A percentile compares a stretch with the other conserved stretches of the same genome.
phyloP scores from a whole-genome alignment of 2,329 filamentous ascomycete genomes.

The Curvularia sp. region DNA sequence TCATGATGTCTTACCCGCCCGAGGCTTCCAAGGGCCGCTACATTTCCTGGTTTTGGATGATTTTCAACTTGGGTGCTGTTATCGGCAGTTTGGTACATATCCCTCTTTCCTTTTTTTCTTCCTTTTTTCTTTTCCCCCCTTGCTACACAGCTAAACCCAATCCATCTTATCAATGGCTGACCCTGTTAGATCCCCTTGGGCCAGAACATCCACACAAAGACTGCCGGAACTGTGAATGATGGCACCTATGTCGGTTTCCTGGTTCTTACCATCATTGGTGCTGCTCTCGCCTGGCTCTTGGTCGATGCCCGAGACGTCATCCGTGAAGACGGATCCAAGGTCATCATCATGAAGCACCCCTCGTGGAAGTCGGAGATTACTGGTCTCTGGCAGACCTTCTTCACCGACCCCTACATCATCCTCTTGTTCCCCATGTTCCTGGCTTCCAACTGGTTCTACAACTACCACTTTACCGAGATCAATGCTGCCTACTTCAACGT shows the following conservation, averaged over 20 bases:
- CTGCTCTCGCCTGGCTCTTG: slow-evolving; percentile 71
- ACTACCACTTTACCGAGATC: slow-evolving; percentile 78
- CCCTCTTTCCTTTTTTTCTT: slow-evolving; percentile 16
- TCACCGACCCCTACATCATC: slow-evolving; percentile 74
- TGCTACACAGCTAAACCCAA: slow-evolving; percentile 21
- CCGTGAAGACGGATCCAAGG: slow-evolving; percentile 76
- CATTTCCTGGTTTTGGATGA: slow-evolving; percentile 92
- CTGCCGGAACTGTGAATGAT: slow-evolving; percentile 64
- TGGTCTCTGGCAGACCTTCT: slow-evolving; percentile 77
- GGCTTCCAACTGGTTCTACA: slow-evolving; percentile 80
- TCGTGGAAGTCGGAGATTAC: slow-evolving; percentile 80
- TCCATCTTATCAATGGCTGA: slow-evolving; percentile 17
- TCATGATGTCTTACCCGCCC: slow-evolving; percentile 88
- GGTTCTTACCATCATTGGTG: slow-evolving; percentile 78
- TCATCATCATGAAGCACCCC: slow-evolving; percentile 90
- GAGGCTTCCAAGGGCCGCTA: slow-evolving; percentile 85
- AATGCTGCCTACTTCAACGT: slow-evolving; percentile 75
- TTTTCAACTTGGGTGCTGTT: slow-evolving; percentile 91
- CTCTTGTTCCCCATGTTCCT: slow-evolving; percentile 83
- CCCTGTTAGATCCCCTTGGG: slow-evolving; percentile 70
- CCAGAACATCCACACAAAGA: slow-evolving; percentile 69
- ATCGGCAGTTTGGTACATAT: slow-evolving; percentile 74
- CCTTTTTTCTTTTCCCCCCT: slow-evolving; percentile 1
- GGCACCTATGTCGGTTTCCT: slow-evolving; percentile 91
- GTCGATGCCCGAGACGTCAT: slow-evolving; percentile 75